phyloP scores from a whole-genome alignment of 1,139 yeast genomes.

The Blastobotrys apis region DNA sequence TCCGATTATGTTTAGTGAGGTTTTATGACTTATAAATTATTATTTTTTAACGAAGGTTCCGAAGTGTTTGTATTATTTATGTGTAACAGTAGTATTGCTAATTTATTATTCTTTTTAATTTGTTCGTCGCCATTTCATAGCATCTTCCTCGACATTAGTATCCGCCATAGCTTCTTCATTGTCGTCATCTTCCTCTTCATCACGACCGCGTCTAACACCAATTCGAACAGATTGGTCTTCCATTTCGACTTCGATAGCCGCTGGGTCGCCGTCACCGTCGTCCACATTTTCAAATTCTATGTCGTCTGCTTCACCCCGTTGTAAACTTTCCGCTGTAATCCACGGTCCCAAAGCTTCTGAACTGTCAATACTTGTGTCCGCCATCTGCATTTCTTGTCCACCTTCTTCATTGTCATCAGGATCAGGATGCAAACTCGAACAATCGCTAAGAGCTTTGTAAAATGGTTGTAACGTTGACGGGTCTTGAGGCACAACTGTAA shows the following conservation, averaged over 20 bases:
- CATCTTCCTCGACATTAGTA: constrained; percentile 22
- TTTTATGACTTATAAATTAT: no score
- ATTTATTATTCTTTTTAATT: neutral
- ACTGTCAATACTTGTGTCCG: constrained; percentile 9
- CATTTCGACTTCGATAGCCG: constrained; percentile 24
- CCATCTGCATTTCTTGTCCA: constrained; percentile 26
- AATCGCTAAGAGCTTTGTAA: constrained; percentile 50
- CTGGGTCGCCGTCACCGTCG: constrained; percentile 19
- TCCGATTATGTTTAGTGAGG: neutral
- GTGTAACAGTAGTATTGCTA: neutral
- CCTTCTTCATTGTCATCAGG: constrained; percentile 29
- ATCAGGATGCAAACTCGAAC: constrained; percentile 45
- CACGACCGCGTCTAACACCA: constrained; percentile 18
- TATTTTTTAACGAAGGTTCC: neutral
- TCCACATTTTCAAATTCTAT: constrained; percentile 24
- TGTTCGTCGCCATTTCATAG: constrained; percentile 5
- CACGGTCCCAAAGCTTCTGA: constrained; percentile 13
- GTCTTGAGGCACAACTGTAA: constrained; percentile 20
- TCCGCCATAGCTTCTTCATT: constrained; percentile 11
- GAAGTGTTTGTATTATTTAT: neutral
- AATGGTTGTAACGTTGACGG: constrained; percentile 15
- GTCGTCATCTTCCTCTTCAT: constrained; percentile 13
- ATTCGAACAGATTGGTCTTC: constrained; percentile 16
- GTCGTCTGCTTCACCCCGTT: constrained; percentile 29
- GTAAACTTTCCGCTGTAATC: constrained; percentile 18